These are phyloP conservation scores for Macaranga tanarius DNA, from an alignment of 441 rosid genomes.

Conservation along the genomic window DNA sequence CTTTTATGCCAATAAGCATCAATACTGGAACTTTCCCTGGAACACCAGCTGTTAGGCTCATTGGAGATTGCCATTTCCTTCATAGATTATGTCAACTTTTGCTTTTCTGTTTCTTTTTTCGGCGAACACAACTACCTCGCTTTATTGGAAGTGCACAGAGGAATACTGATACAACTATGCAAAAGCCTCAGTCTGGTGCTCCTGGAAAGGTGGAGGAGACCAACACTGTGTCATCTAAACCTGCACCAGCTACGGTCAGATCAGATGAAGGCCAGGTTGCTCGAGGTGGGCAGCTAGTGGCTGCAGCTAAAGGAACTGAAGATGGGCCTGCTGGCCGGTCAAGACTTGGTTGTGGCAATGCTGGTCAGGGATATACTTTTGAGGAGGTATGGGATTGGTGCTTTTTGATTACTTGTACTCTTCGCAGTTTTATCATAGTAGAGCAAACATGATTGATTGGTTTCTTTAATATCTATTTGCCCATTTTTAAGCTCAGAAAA, in stretches of 20 bases:
- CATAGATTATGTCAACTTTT: slow-evolving; percentile 95
- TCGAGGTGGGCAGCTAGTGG: slow-evolving; percentile 59
- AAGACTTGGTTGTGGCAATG: slow-evolving; percentile 94
- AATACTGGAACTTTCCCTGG: slow-evolving; percentile 99
- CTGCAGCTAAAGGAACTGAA: slow-evolving; percentile 81
- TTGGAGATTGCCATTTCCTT: slow-evolving; percentile 99
- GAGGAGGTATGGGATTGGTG: slow-evolving; percentile 70
- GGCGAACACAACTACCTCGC: slow-evolving; percentile 68
- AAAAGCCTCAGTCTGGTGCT: slow-evolving; percentile 73
- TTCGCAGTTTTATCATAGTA: not conserved
- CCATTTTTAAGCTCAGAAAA: not conserved
- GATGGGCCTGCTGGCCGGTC: slow-evolving; percentile 74
- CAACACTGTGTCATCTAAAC: slow-evolving; percentile 63
- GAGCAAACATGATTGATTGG: not conserved
- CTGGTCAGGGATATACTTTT: slow-evolving; percentile 98
- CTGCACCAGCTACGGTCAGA: slow-evolving; percentile 51
- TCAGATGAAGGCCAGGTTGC: slow-evolving; percentile 75
- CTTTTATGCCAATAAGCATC: slow-evolving; percentile 96
- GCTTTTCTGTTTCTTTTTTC: slow-evolving; percentile 91
- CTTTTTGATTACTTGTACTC: slow-evolving; percentile 11
- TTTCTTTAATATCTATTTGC: not conserved
- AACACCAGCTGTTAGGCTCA: slow-evolving; percentile 99
- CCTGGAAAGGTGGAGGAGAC: slow-evolving; percentile 82
- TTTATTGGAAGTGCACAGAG: slow-evolving; percentile 51
- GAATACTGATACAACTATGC: slow-evolving; percentile 63